These are phyloP conservation scores for Metahyphopichia silvanorum DNA, from an alignment of 805 yeast genomes.

Conservation along the genomic window DNA sequence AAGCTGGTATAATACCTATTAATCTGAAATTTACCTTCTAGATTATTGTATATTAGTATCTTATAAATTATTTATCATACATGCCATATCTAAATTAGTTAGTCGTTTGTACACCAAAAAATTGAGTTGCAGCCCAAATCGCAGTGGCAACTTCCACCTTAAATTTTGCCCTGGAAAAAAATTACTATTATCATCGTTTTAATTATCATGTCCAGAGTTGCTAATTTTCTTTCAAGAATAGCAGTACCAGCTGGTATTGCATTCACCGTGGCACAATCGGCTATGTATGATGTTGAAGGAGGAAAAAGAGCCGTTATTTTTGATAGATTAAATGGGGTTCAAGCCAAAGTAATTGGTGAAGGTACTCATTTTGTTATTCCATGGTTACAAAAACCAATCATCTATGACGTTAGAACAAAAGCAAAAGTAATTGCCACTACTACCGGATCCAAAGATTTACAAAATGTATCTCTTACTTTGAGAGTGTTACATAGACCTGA, in stretches of 20 bases:
- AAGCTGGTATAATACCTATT: too few relatives aligned
- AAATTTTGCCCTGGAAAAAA: too few relatives aligned
- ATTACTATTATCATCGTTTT: background rate
- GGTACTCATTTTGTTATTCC: slow-evolving; percentile 96
- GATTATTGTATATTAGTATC: too few relatives aligned
- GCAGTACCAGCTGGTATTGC: slow-evolving; percentile 74
- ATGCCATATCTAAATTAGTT: too few relatives aligned
- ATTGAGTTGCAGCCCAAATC: background rate
- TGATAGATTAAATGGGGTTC: slow-evolving; percentile 87
- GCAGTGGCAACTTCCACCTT: background rate
- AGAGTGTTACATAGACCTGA: slow-evolving; percentile 95
- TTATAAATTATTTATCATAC: too few relatives aligned
- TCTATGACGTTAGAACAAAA: slow-evolving; percentile 91
- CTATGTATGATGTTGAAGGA: slow-evolving; percentile 93
- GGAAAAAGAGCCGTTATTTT: slow-evolving; percentile 95
- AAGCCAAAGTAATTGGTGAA: slow-evolving; percentile 86
- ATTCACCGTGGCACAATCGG: slow-evolving; percentile 68
- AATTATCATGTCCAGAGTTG: slow-evolving; percentile 30
- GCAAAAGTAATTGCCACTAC: slow-evolving; percentile 92
- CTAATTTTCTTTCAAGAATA: slow-evolving; percentile 38
- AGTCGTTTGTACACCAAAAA: background rate
- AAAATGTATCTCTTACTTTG: slow-evolving; percentile 88
- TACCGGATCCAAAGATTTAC: slow-evolving; percentile 96
- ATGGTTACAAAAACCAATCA: slow-evolving; percentile 90
- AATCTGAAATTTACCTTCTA: too few relatives aligned